phyloP scores from a whole-genome alignment of 2,329 filamentous ascomycete genomes.

The Cercospora beticola region DNA sequence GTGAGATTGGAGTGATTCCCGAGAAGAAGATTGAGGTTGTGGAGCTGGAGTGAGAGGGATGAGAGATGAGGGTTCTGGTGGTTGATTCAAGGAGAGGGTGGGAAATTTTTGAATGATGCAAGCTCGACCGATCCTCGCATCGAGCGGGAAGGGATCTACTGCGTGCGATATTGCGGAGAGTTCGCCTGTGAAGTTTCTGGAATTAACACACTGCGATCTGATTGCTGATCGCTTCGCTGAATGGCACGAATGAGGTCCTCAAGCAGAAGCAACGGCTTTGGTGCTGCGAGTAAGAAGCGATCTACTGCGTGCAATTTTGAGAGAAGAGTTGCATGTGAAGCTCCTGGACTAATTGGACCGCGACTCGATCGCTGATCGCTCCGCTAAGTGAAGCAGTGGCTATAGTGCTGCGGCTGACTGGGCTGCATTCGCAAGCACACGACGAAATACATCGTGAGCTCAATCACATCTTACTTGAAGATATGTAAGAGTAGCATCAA shows the following conservation, averaged over 20 bases:
- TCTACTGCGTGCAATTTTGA: not conserved
- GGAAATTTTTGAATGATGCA: not conserved
- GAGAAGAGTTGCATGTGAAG: not conserved
- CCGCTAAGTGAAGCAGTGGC: not conserved
- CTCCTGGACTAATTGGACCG: not conserved
- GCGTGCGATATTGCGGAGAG: not conserved
- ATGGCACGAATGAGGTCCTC: not conserved
- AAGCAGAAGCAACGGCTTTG: not conserved
- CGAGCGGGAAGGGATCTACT: not conserved
- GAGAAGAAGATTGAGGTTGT: conserved; percentile 23
- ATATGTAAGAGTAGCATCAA: not conserved
- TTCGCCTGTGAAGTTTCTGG: not conserved
- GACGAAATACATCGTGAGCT: not conserved
- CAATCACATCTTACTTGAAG: not conserved
- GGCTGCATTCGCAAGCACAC: not conserved
- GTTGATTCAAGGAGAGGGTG: not conserved
- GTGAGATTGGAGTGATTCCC: conserved; percentile 21
- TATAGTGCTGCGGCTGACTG: not conserved
- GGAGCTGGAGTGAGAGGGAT: conserved; percentile 22
- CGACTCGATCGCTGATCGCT: not conserved
- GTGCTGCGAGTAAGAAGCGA: not conserved
- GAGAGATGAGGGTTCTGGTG: not conserved
- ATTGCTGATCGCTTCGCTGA: not conserved
- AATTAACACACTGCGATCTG: not conserved
- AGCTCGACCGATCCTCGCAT: not conserved